These are phyloP conservation scores for Cantharellus anzutake DNA, from an alignment of 768 basidiomycete species.

Conservation along the genomic window DNA sequence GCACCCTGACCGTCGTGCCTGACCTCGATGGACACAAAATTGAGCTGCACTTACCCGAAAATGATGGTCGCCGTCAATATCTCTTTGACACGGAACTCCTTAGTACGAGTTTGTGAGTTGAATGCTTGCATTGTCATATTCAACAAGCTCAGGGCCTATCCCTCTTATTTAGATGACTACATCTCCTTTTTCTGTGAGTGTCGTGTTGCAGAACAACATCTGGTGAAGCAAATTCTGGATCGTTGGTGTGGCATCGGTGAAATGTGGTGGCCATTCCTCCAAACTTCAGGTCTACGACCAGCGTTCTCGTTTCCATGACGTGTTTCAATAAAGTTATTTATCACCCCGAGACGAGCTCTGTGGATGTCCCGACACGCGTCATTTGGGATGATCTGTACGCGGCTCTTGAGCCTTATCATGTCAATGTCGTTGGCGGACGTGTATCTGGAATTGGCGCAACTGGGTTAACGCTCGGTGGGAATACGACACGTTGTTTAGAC, in stretches of 20 bases:
- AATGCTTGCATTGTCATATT: neutral
- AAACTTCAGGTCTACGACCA: conserved; percentile 43
- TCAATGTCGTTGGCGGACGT: conserved; percentile 40
- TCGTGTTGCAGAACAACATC: neutral
- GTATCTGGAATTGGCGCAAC: conserved; percentile 40
- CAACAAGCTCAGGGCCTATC: neutral
- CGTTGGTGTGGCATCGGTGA: conserved; percentile 23
- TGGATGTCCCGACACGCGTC: conserved; percentile 17
- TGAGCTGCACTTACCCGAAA: no score
- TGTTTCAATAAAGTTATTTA: conserved; percentile 15
- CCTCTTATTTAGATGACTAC: neutral
- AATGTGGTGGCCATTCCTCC: conserved; percentile 37
- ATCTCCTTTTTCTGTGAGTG: neutral
- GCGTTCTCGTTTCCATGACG: conserved; percentile 39
- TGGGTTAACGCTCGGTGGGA: conserved; percentile 25
- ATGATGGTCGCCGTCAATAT: no score
- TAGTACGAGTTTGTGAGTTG: neutral
- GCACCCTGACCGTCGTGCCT: no score
- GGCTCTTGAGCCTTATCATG: conserved; percentile 23
- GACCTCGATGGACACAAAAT: no score
- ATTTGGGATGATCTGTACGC: conserved; percentile 51
- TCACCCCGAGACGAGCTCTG: conserved; percentile 16
- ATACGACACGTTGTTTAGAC: conserved; percentile 1
- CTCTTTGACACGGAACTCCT: no score
- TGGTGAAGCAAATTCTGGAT: neutral